Percentiles rank a stretch among this genome's conserved stretches.
Evolutionary conservation across 768 basidiomycete species (phyloP).

Genomic region (Suillus plorans): DNA sequence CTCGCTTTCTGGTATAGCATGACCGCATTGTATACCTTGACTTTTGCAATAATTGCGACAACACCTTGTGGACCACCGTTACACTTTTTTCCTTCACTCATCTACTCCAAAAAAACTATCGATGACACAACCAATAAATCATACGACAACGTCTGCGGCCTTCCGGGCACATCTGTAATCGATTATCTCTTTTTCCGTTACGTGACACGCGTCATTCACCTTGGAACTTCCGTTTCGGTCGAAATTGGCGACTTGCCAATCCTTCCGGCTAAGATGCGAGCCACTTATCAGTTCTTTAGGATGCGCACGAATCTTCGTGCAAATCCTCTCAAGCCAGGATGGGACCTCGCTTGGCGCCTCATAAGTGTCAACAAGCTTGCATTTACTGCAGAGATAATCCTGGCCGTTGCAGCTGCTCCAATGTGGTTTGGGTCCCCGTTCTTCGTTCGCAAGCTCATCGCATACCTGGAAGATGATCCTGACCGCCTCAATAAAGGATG

Average conservation of each 20-base stretch:
- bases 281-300: constrained; percentile 55
- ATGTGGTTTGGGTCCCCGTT: constrained; percentile 66
- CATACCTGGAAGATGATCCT: constrained; percentile 65
- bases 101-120: constrained; percentile 75
- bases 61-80: constrained; percentile 75
- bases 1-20: constrained; percentile 52
- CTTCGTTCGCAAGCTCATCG: constrained; percentile 60
- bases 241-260: constrained; percentile 90
- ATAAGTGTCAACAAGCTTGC: constrained; percentile 51
- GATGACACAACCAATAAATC: constrained; percentile 57
- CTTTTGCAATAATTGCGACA: constrained; percentile 41
- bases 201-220: constrained; percentile 83
- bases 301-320: constrained; percentile 62
- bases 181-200: constrained; percentile 74
- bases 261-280: constrained; percentile 71
- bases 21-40: constrained; percentile 48
- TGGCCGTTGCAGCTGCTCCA: constrained; percentile 58
- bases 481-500: constrained; percentile 55
- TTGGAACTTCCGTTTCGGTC: constrained; percentile 69
- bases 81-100: constrained; percentile 67
- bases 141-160: constrained; percentile 74
- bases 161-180: constrained; percentile 45
- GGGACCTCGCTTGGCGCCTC: constrained; percentile 60
- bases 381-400: constrained; percentile 41
- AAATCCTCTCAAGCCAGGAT: constrained; percentile 49